Percentiles rank a stretch among this genome's conserved stretches.
Conservation (phyloP, 163 green algal species). For the Volvox carteri region DNA sequence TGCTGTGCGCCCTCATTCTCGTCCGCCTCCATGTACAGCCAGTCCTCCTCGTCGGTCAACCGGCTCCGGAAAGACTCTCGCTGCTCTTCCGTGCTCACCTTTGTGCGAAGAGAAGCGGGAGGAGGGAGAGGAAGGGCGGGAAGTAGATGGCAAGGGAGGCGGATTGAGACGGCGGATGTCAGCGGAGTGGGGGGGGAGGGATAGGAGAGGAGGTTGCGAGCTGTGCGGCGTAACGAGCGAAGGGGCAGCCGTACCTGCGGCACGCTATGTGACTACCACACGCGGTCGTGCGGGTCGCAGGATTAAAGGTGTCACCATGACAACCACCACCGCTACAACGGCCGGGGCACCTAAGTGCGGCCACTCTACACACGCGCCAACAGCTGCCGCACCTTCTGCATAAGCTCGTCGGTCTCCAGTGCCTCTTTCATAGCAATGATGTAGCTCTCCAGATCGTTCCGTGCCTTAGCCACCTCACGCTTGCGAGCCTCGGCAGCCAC, state of each 20-base stretch:
- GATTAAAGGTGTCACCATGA: too few relatives aligned
- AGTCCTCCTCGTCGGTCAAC: constrained; percentile 94
- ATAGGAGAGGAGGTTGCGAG: too few relatives aligned
- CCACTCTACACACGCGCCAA: too few relatives aligned
- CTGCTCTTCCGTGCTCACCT: constrained; percentile 88
- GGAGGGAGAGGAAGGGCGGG: not conserved
- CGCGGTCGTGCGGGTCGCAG: too few relatives aligned
- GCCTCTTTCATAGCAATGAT: constrained; percentile 86
- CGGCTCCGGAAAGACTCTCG: constrained; percentile 75
- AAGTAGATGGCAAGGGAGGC: not conserved
- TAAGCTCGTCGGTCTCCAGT: constrained; percentile 73
- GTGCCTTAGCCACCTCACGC: constrained; percentile 56
- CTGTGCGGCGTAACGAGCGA: too few relatives aligned
- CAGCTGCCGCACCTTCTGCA: constrained; percentile 78
- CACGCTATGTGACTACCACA: too few relatives aligned
- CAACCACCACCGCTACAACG: too few relatives aligned
- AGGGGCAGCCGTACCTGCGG: too few relatives aligned
- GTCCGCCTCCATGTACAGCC: constrained; percentile 94
- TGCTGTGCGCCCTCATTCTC: constrained; percentile 69
- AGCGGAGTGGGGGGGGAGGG: too few relatives aligned
- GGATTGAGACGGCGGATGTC: too few relatives aligned
- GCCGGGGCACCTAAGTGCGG: too few relatives aligned
- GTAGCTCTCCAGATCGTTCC: constrained; percentile 96
- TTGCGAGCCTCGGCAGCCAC: constrained; percentile 57
- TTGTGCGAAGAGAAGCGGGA: not conserved